Evolutionary conservation across 2,329 filamentous ascomycete genomes (phyloP), one percentile per base, ranked within the genome.

Genomic region (Microdochium bolleyi): DNA sequence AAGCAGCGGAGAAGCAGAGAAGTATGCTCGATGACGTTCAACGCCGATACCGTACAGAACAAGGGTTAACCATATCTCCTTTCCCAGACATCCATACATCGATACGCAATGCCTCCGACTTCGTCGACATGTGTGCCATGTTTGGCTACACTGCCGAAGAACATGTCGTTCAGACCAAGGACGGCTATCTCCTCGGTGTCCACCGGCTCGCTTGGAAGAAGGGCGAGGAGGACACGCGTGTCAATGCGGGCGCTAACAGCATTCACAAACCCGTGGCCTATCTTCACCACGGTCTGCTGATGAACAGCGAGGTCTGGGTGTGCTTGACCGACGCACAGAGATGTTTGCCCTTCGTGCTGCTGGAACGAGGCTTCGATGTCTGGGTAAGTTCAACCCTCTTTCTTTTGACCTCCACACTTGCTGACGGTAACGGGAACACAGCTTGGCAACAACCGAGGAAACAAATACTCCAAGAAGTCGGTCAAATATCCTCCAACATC

Each of bases 261-360:
- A 61, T 88, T 25, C 80, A 79, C 69, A 96, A 96, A 73, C 88
- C 85, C 60, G 89, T 97, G 49, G 85, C 94, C 7, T 99, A 97
- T 67, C 75, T 99, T 57, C 94, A 99, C 64, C 94, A 99, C 69
- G 94, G 92, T 9, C 78, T 99, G 54, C 80, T 99, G 64, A 99
- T 99, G 94, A 97, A 96, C 70, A 96, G 91, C 61, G 94, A 99
- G 69, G 92, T 99, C 32, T 99, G 94, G 94, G 89, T 97, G 9
- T 95, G 90, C 64, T 73, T 92, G 65, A 95, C 92, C 0, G 89
- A 96, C 59, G 84, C 86, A 60, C 81, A 95, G 68, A 82, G 92
- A 60, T 92, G 88, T 60, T 75, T 99, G 38, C 90, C 94, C 0
- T 97, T 99, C 66, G 81, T 88, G 59, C 76, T 99, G 46, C 90